Conservation (phyloP, 139 green algal species). For the Deuterostichococcus epilithicus region DNA sequence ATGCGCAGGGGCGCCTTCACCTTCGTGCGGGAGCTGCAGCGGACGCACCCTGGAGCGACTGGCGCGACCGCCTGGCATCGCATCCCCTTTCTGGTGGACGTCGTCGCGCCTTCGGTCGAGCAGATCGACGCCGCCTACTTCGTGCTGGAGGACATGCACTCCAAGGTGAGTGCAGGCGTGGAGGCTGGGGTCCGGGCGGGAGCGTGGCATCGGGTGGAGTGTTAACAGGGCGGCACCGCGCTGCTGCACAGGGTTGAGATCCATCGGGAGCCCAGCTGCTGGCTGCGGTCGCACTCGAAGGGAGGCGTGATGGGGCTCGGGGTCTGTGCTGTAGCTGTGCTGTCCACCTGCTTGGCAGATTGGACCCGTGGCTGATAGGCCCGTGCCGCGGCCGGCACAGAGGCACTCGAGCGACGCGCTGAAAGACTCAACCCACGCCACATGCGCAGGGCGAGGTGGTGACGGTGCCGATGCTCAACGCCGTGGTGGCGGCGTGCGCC, state of each 20-base stretch:
- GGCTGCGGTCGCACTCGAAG: background rate
- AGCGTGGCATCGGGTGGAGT: background rate
- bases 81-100: conserved; percentile 18
- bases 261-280: background rate
- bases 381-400: too few species aligned
- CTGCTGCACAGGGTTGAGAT: background rate
- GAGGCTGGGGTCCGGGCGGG: background rate
- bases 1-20: conserved; percentile 5
- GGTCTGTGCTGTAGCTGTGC: background rate
- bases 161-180: conserved; percentile 1
- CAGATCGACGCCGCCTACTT: conserved; percentile 11
- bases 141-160: conserved; percentile 24
- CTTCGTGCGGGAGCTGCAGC: background rate
- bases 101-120: background rate
- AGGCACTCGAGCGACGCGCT: too few species aligned
- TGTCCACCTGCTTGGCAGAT: background rate
- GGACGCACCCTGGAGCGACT: background rate
- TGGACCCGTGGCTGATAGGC: too few species aligned
- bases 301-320: background rate
- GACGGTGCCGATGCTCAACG: conserved; percentile 8
- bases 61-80: background rate
- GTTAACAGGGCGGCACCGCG: background rate
- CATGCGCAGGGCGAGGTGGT: conserved; percentile 23
- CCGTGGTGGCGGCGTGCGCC: conserved; percentile 21
- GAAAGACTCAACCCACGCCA: too few species aligned